Evolutionary conservation across 176 grass and related monocot species (phyloP), one percentile per base, ranked within the genome.

Genomic region (Eremochloa ophiuroides): DNA sequence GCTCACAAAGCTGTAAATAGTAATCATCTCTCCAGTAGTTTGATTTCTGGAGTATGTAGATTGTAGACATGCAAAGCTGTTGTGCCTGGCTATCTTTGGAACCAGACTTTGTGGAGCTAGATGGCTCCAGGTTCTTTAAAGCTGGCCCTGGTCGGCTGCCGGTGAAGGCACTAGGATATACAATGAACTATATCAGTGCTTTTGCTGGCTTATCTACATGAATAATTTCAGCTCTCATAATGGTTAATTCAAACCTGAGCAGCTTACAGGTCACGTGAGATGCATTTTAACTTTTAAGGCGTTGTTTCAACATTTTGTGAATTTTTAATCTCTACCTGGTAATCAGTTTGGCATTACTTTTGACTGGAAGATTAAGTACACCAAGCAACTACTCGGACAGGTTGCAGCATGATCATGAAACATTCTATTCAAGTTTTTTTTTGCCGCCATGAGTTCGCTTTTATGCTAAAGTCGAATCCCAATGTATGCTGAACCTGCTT

Each of bases 1-100:
- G 14, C 74, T 46, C 60, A 71, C 61, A 55, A 53, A 73, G 74
- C 64, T 88, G 86, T 88, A 88, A 65, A 83, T 88, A 83, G 85
- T 35, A 87, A 55, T 75, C n/a, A n/a, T n/a, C 47, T 73, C 74
- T 83, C 86, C 28, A 65, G 66, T 78, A 35, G 58, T 78, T 83
- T 50, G 39, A 56, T 63, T 83, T 70, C 56, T 83, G 80, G 86
- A 43, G 80, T 72, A 72, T 56, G 66, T 73, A 83, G 73, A 78
- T 75, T 35, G 73, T 66, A 83, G 73, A 38, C 80, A 83, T 72
- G 80, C 6, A 25, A 71, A 72, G 74, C 43, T 66, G 80, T 56
- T 50, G 56, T 71, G 66, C 66, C 60, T 37, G 31, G 44, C 59
- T 78, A 72, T 43, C 38, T 27, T 67, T 71, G 62, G 40, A 70